Evolutionary conservation across 1,284 basidiomycete species (phyloP), one percentile per base, ranked within the genome.

Genomic region (Trametes sp.): DNA sequence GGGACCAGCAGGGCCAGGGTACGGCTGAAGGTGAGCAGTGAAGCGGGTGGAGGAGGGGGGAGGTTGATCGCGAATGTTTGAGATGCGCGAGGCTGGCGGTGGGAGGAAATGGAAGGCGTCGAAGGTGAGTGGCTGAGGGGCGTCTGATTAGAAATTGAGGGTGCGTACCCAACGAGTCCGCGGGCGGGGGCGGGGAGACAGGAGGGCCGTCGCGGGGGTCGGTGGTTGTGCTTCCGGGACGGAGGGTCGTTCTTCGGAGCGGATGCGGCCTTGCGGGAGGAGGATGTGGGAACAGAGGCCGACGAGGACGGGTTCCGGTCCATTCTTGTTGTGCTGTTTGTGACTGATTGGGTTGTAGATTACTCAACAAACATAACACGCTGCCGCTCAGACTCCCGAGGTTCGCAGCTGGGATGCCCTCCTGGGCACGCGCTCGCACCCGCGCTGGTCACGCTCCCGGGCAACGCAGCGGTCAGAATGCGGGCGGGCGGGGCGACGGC

Each of bases 11-110:
- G 69, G 78, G 54, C 75, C 76, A 49, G 84, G 82, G 73, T 85
- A 84, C 36, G 84, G 82, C 72, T 85, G 85, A 57, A 82, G 78
- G 64, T 82, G 75, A 59, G 81, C 77, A 54, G 80, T 77, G 71
- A 81, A 79, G 70, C 75, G 75, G 67, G 76, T 66, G 62, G 75
- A 65, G 66, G 73, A 65, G 57, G 66, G 65, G 56, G 70, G 70
- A 14, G 74, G 65, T 56, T 78, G 80, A 61, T 82, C 80, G 58
- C 75, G 73, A 57, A 76, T 69, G 74, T 74, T 73, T 46, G 76
- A 74, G 64, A 74, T 73, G 67, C 79, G 79, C 59, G 81, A 71
- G 56, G 72, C 75, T 80, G 61, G 54, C n/a, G n/a, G n/a, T n/a
- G n/a, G n/a, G 60, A 52, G 45, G 65, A 55, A 56, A 64, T 52